Evolutionary conservation across 768 basidiomycete species (phyloP), one percentile per base, ranked within the genome.

Genomic region (Termitomyces sp.): DNA sequence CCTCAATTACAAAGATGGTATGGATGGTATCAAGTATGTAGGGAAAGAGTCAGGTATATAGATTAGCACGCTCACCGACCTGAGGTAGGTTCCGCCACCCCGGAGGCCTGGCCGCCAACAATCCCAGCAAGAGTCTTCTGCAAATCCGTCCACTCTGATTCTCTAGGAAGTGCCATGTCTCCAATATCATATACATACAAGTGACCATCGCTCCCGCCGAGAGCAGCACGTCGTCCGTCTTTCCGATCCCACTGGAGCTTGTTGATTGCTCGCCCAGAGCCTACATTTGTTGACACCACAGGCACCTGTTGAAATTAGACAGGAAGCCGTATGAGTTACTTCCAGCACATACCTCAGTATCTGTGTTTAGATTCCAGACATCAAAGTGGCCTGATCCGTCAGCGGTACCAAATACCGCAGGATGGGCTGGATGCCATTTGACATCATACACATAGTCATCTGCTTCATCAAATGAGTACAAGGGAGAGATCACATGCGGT

Each of bases 391-490:
- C 97, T 2, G 91, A 89, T 2, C 97, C 97, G 67, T 98, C 94
- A 2, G 92, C 97, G 4, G 85, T 86, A 21, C 91, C 95, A 68
- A 98, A 99, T 46, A 95, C 59, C 1, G 96, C 94, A 14, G 97
- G 97, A 72, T 99, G 95, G 14, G 84, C 78, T 6, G 96, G 94
- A 68, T 99, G 97, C 97, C 97, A 99, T 69, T 89, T 91, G 45
- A 93, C 95, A 73, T 98, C 97, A 73, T 97, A 98, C 10, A 99
- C 96, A 68, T 98, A 98, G 70, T 99, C 97, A 67, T 95, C 94
- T 12, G 94, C 91, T 70, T 98, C 96, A 62, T 99, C 96, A 65
- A 99, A 98, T 40, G 92, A 94, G 68, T 95, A 89, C 23, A 98
- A 63, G 3, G 96, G 91, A 0, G 82, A 44, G n/a, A 95, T 77